A percentile compares a stretch with the other conserved stretches of the same genome.
Evolutionary conservation across 2,329 filamentous ascomycete species (phyloP).

Genomic region (Neoarthrinium moseri): DNA sequence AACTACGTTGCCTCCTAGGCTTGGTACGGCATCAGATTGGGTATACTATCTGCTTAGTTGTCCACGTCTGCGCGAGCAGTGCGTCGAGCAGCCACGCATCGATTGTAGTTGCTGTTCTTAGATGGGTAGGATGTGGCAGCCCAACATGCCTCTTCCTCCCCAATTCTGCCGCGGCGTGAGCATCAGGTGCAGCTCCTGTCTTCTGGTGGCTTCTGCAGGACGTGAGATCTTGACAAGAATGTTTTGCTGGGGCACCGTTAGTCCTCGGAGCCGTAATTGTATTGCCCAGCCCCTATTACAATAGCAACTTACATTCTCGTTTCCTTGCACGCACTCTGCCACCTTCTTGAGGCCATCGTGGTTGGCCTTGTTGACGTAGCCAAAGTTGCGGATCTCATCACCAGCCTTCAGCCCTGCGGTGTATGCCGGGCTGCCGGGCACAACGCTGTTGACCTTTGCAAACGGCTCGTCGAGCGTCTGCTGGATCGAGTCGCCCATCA

Average conservation of each 20-base stretch:
- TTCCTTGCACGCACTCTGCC: slow-evolving; percentile 84
- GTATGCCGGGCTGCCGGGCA: slow-evolving; percentile 75
- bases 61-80: too few species aligned
- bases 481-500: slow-evolving; percentile 32
- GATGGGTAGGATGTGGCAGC: slow-evolving; percentile 84
- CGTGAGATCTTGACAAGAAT: slow-evolving; percentile 68
- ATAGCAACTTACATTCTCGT: slow-evolving; percentile 77
- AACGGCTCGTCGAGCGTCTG: slow-evolving; percentile 57
- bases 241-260: slow-evolving; percentile 63
- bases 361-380: slow-evolving; percentile 78
- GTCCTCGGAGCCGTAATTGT: too few species aligned
- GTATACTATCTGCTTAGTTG: too few species aligned
- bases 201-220: slow-evolving; percentile 37
- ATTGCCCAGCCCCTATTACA: too few species aligned
- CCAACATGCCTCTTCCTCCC: slow-evolving; percentile 86
- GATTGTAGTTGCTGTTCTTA: slow-evolving; percentile 41
- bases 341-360: slow-evolving; percentile 84
- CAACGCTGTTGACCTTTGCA: slow-evolving; percentile 85
- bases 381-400: slow-evolving; percentile 83
- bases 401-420: slow-evolving; percentile 76
- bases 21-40: too few species aligned
- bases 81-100: not conserved
- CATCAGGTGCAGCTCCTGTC: slow-evolving; percentile 64
- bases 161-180: slow-evolving; percentile 78
- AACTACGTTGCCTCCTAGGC: not conserved